Evolutionary conservation across 148 eudicot species (phyloP).

Genomic region (Vaccinium myrtillus): DNA sequence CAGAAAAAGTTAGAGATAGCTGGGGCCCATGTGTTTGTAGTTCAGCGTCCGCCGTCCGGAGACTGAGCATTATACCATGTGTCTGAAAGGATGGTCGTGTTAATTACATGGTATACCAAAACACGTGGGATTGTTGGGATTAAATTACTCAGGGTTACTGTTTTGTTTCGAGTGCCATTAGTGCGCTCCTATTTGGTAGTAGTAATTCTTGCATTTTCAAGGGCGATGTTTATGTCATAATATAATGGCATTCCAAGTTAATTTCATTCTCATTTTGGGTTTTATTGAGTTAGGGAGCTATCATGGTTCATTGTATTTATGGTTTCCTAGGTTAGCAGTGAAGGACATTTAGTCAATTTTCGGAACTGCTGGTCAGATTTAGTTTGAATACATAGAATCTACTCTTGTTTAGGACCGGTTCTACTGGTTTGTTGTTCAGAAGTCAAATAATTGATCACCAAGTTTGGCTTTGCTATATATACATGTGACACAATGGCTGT

Average conservation of each 20-base stretch:
- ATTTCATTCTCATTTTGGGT: neutral
- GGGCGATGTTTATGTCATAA: neutral
- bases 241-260: neutral
- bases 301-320: neutral
- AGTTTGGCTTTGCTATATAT: neutral
- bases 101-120: neutral
- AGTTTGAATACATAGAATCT: neutral
- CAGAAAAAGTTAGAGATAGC: too few species aligned
- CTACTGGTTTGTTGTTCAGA: neutral
- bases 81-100: neutral
- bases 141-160: neutral
- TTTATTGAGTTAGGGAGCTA: neutral
- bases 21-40: too few species aligned
- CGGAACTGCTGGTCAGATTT: neutral
- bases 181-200: neutral
- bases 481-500: neutral
- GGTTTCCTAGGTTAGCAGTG: neutral
- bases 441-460: neutral
- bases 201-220: neutral
- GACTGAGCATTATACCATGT: too few species aligned
- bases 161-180: neutral
- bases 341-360: neutral
- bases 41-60: too few species aligned
- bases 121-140: neutral
- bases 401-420: neutral